Base-by-base conservation (phyloP, 495 filamentous ascomycete genomes). In the Lindgomyces ingoldianus region DNA sequence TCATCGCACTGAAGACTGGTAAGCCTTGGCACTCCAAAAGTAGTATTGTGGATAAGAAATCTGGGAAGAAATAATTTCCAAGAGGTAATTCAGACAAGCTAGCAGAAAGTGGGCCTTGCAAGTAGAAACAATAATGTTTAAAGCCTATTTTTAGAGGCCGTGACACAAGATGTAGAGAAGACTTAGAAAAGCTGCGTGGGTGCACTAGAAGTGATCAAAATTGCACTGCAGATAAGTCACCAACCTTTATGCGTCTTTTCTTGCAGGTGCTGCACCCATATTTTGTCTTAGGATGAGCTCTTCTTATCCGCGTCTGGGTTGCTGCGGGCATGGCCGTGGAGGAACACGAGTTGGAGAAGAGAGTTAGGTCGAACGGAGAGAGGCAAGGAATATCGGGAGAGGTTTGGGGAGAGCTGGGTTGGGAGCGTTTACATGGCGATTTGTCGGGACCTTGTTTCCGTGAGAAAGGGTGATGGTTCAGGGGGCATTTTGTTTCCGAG, bases 251-350 rank as follows among this genome's bases (percentile, higher is more conserved):
- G 1, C 64, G 59, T 4, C 72, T 33, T 24, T 45, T 57, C 47
- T 74, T 74, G 59, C 72, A 74, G 12, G 47, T 14, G 0, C 33
- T 52, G 49, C 72, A 74, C 44, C 39, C 68, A 50, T 25, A 30
- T 53, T 55, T 72, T 64, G 62, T 51, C 26, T 65, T 65, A n/a
- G 59, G 62, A 27, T 65, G 62, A 33, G 62, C 3, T 25, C 22
- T 59, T 3, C 62, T 55, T 4, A 29, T 21, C n/a, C 48, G 4
- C 54, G 46, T 60, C n/a, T 26, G 24, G 14, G 33, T 14, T 39
- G 6, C 6, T 39, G 33, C 33, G 33, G 33, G n/a, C n/a, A n/a
- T n/a, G n/a, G n/a, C 36, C 8, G 36, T 41, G 36, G 8, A 41
- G 36, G 9, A 41, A 9, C 36, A n/a, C n/a, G 36, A 9, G 36